Conservation (phyloP, 805 yeast genomes). For the Wickerhamomyces subpelliculosus region DNA sequence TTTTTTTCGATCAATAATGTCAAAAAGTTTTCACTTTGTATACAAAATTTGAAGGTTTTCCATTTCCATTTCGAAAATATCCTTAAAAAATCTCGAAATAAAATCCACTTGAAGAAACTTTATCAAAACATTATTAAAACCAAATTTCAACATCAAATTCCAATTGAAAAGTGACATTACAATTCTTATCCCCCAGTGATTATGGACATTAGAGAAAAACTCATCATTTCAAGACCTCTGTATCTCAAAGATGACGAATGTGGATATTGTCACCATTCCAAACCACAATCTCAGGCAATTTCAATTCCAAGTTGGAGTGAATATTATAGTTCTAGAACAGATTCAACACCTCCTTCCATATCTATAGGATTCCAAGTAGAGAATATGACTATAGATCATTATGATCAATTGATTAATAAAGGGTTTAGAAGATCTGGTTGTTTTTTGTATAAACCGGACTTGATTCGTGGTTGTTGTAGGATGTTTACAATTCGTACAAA, state of each 20-base stretch:
- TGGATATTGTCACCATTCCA: conserved; percentile 60
- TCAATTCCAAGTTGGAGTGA: conserved; percentile 31
- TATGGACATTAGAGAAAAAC: conserved; percentile 16
- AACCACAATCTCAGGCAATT: conserved; percentile 22
- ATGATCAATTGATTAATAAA: conserved; percentile 58
- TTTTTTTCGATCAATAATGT: no score
- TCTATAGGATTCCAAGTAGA: conserved; percentile 35
- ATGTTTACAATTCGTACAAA: conserved; percentile 70
- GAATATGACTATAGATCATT: conserved; percentile 42
- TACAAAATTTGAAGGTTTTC: no score
- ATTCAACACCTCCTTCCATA: conserved; percentile 10
- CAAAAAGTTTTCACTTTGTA: no score
- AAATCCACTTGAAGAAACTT: no score
- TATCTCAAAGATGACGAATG: conserved; percentile 43
- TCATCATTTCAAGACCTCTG: conserved; percentile 38
- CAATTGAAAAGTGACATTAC: no score
- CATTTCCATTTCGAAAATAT: no score
- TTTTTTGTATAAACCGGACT: conserved; percentile 60
- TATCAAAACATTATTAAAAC: no score
- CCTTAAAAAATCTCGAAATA: no score
- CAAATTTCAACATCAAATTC: no score
- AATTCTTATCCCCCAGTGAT: conserved; percentile 1
- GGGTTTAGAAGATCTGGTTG: conserved; percentile 80
- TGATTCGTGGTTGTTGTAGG: conserved; percentile 69
- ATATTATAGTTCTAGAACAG: conserved; percentile 5